Evolutionary conservation across 768 basidiomycete genomes (phyloP).

Genomic region (Glaciozyma martinii): DNA sequence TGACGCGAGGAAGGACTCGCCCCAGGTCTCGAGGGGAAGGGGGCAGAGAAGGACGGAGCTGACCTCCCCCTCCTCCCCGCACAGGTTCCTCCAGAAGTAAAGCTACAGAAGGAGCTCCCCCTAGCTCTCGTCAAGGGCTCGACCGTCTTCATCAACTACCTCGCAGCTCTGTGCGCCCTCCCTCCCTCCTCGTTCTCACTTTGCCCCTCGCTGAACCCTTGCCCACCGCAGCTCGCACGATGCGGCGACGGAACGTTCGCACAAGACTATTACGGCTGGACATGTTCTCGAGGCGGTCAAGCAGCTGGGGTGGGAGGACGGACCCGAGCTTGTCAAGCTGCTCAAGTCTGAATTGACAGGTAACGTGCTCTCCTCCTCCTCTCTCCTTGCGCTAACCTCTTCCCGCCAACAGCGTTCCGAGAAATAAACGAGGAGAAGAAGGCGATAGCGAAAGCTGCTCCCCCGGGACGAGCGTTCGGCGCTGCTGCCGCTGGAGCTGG

Average conservation of each 20-base stretch:
- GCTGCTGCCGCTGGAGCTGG: no score
- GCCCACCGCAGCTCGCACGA: slow-evolving; percentile 28
- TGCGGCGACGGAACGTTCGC: slow-evolving; percentile 19
- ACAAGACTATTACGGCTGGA: slow-evolving; percentile 33
- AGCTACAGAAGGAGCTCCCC: slow-evolving; percentile 82
- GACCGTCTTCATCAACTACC: slow-evolving; percentile 89
- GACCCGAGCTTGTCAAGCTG: slow-evolving; percentile 14
- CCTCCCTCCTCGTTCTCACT: neutral
- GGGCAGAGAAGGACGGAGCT: neutral
- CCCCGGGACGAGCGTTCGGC: neutral
- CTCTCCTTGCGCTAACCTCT: neutral
- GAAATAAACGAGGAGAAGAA: slow-evolving; percentile 7
- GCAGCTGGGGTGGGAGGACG: slow-evolving; percentile 34
- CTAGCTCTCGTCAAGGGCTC: slow-evolving; percentile 76
- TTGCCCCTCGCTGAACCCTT: neutral
- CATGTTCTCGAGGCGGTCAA: slow-evolving; percentile 33
- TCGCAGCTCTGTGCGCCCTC: slow-evolving; percentile 51
- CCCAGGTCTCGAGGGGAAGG: neutral
- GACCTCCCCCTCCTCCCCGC: neutral
- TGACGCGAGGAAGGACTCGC: neutral
- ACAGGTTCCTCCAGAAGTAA: slow-evolving; percentile 73
- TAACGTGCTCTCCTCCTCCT: slow-evolving; percentile 2
- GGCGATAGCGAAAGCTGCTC: neutral
- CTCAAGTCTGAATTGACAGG: slow-evolving; percentile 30
- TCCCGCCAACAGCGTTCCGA: neutral